Base-by-base conservation (phyloP, 495 filamentous ascomycete species). In the Trichoderma erinaceum region DNA sequence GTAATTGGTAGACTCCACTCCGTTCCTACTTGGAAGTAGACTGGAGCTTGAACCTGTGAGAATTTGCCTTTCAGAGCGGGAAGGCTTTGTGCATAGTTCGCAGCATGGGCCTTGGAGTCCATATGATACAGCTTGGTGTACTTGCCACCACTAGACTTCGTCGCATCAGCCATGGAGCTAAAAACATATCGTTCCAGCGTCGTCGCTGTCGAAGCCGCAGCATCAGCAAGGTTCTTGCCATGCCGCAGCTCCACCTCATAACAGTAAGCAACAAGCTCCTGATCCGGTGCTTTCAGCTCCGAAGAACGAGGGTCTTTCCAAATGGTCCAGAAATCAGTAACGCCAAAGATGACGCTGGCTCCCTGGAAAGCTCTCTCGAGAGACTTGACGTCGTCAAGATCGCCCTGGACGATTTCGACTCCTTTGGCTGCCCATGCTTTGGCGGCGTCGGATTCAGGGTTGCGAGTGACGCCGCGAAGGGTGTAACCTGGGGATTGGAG, bases 221-320 rank as follows among this genome's bases (percentile, higher is more conserved):
- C 84, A 61, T 85, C 78, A 8, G 79, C 81, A 12, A 85, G 80
- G 66, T 84, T 86, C 68, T 79, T 82, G 4, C 83, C 83, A 46
- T 86, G 81, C n/a, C 69, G 70, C 13, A 82, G 68, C 73, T 87
- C 85, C 10, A 75, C 68, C 6, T 85, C 78, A 65, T 80, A 84
- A 48, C 76, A 52, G 21, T 52, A 52, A 18, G n/a, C 18, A 8
- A 52, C 8, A 52, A 52, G 48, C 10, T 52, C 48, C 10, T 52
- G 48, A 21, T 23, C n/a, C n/a, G 48, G 48, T 1, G 74, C 12
- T 69, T 68, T 64, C 71, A 69, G 7, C 27, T 32, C 6, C 73
- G 73, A 66, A 65, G 68, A 23, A 67, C 71, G 16, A 73, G 75
- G 68, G 70, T 74, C 70, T 74, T 75, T 21, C 48, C 48, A 52